Evolutionary conservation across 768 basidiomycete species (phyloP), one percentile per base, ranked within the genome.

Genomic region (Podaxis mareebaensis): DNA sequence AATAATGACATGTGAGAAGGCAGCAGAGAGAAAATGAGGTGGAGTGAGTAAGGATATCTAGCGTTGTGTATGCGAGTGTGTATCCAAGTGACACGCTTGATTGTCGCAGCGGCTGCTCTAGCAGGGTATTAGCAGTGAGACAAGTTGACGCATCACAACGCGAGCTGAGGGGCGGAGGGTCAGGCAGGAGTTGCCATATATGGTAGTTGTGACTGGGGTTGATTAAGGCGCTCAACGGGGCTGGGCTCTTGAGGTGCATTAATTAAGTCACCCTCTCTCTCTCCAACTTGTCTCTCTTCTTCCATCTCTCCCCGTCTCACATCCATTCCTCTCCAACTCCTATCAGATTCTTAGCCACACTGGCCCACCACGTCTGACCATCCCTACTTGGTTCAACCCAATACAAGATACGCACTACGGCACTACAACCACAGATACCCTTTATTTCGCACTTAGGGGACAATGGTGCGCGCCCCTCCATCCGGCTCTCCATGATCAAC

Each of bases 361-460:
- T 49, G 26, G 46, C 46, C 8, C 36, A 36, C 58, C 22, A 6
- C 58, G 8, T 15, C 58, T 46, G 22, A 20, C 58, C 28, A 22
- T 59, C 12, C 46, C 15, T 20, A 17, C 49, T 26, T 17, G 3
- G n/a, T 52, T 60, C 52, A 15, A 10, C 15, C 28, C 33, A 49
- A 66, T 67, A 74, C 72, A 69, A 72, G 72, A 71, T 69, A 64
- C 66, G 66, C 46, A 49, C 61, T 20, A 66, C 58, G 63, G 44
- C 44, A 22, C 5, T 15, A 3, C 20, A 46, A 48, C 44, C 38
- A 30, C 52, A 55, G 17, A 44, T 28, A 60, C 61, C 44, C 61
- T 46, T 64, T 38, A 67, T 64, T 48, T 64, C 61, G 49, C 52
- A 48, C 52, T 39, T 51, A 53, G 59, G 62, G 48, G 63, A 42